Percentiles rank a stretch among this genome's conserved stretches.
These are phyloP conservation scores for Vaccinium myrtillus DNA, from an alignment of 148 eudicot genomes.

Conservation along the genomic window DNA sequence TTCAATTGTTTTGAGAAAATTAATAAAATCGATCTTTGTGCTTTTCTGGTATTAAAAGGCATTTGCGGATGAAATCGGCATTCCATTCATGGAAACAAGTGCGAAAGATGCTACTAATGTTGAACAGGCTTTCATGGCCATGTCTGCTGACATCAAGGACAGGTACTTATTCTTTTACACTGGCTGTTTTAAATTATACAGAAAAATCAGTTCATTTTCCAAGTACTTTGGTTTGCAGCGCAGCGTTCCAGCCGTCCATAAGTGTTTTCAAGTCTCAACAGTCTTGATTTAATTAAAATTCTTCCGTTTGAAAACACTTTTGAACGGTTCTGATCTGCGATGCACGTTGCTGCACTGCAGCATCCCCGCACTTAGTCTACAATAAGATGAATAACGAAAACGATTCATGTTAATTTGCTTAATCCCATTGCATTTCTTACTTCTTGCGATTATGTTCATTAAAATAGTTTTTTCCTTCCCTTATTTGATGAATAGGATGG, in stretches of 20 bases:
- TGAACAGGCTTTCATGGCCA: constrained; percentile 60
- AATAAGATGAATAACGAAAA: too few relatives aligned
- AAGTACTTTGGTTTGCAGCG: neutral
- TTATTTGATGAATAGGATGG: constrained; percentile 43
- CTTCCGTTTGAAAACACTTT: too few relatives aligned
- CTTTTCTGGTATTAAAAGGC: constrained; percentile 28
- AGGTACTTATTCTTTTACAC: constrained; percentile 24
- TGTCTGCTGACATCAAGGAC: constrained; percentile 49
- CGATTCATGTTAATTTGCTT: neutral
- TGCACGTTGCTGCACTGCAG: too few relatives aligned
- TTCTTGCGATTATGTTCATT: neutral
- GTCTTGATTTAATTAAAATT: too few relatives aligned
- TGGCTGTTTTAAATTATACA: constrained; percentile 6
- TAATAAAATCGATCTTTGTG: neutral
- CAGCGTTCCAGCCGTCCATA: too few relatives aligned
- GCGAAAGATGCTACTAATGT: constrained; percentile 52
- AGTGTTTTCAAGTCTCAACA: too few relatives aligned
- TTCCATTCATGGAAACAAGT: constrained; percentile 58
- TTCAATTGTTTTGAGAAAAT: neutral
- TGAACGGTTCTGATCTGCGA: too few relatives aligned
- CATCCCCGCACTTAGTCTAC: too few relatives aligned
- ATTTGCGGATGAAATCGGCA: constrained; percentile 59
- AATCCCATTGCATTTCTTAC: neutral
- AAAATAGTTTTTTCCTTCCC: neutral
- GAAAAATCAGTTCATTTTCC: neutral